A percentile compares a stretch with the other conserved stretches of the same genome.
phyloP scores from a whole-genome alignment of 306 rosid genomes.

The Dryas octopetala region DNA sequence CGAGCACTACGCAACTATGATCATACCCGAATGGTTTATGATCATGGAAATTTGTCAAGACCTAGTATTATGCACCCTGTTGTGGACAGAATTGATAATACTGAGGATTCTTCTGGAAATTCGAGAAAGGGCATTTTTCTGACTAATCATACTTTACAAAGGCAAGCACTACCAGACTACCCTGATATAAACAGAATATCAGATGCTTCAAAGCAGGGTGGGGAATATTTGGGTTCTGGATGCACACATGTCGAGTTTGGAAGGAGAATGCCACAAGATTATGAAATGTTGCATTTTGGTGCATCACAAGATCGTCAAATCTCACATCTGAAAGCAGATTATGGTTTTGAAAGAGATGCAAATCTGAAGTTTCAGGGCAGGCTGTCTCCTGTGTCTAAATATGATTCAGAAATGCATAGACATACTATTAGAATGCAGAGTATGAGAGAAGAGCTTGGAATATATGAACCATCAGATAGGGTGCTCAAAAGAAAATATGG shows the following conservation, averaged over 20 bases:
- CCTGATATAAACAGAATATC: constrained; percentile 52
- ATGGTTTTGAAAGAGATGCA: constrained; percentile 56
- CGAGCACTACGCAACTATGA: constrained; percentile 49
- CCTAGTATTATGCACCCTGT: constrained; percentile 36
- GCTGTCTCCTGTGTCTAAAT: constrained; percentile 45
- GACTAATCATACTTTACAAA: constrained; percentile 39
- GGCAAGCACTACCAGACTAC: constrained; percentile 45
- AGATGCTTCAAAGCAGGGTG: constrained; percentile 44
- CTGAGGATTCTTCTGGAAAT: constrained; percentile 41
- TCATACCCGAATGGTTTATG: constrained; percentile 44
- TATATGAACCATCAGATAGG: constrained; percentile 51
- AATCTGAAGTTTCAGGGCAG: constrained; percentile 57
- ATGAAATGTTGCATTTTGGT: constrained; percentile 42
- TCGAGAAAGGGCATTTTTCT: constrained; percentile 40
- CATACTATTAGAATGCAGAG: constrained; percentile 47
- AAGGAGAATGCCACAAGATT: constrained; percentile 51
- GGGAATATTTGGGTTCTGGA: constrained; percentile 45
- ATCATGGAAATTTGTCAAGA: constrained; percentile 51
- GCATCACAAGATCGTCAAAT: constrained; percentile 41
- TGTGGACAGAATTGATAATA: constrained; percentile 45
- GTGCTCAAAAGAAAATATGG: constrained; percentile 56
- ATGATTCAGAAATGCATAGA: constrained; percentile 46
- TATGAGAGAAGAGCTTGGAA: constrained; percentile 39
- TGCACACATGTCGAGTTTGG: constrained; percentile 42
- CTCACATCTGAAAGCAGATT: constrained; percentile 49